Evolutionary conservation across 768 basidiomycete species (phyloP).

Genomic region (Mycena pura): DNA sequence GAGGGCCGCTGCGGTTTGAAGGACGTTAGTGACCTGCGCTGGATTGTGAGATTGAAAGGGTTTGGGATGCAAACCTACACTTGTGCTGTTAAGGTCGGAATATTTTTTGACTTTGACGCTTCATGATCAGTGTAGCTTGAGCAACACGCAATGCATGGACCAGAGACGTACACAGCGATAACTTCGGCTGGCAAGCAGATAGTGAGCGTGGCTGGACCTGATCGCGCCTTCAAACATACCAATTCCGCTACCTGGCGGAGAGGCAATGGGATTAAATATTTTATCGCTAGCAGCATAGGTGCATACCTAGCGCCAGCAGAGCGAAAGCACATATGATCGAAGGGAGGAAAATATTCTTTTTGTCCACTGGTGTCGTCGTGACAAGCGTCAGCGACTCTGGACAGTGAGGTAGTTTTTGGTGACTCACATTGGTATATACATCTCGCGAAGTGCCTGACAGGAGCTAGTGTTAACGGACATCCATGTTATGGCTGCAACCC

Average conservation of each 20-base stretch:
- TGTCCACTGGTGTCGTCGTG: neutral
- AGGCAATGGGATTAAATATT: too few species aligned
- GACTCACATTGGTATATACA: slow-evolving; percentile 1
- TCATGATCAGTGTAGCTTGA: neutral
- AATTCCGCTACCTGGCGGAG: neutral
- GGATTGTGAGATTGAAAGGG: neutral
- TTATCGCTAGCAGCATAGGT: too few species aligned
- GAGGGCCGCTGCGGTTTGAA: neutral
- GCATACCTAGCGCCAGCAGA: neutral
- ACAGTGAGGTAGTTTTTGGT: too few species aligned
- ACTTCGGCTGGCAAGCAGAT: too few species aligned
- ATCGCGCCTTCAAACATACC: too few species aligned
- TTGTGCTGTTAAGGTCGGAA: neutral
- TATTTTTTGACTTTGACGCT: too few species aligned
- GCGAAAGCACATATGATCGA: neutral
- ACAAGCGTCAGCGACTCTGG: too few species aligned
- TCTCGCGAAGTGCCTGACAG: slow-evolving; percentile 1
- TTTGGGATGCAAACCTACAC: neutral
- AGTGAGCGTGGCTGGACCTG: too few species aligned
- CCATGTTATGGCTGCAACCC: neutral
- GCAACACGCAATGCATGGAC: too few species aligned
- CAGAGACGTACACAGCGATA: too few species aligned
- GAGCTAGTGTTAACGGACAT: neutral
- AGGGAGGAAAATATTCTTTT: neutral
- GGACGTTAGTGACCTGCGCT: neutral